These are phyloP conservation scores for Arachnopeziza araneosa DNA, from an alignment of 2,329 filamentous ascomycete genomes.

Conservation along the genomic window DNA sequence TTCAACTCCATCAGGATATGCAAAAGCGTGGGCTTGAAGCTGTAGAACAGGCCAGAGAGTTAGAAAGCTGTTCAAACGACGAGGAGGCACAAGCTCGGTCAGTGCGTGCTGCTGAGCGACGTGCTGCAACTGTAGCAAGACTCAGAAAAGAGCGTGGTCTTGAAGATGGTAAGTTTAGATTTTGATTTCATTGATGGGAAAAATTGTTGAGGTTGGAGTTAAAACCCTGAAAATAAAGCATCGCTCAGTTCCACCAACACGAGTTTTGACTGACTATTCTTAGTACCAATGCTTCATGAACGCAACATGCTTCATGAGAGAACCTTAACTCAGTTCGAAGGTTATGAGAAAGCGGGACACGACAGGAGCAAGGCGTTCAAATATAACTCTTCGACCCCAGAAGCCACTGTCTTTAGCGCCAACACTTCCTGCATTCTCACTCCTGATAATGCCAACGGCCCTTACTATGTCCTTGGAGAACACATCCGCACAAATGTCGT, in stretches of 20 bases:
- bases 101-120: conserved; percentile 8
- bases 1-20: conserved; percentile 20
- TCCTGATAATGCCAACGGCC: conserved; percentile 47
- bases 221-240: too few species aligned
- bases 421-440: conserved; percentile 44
- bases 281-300: conserved; percentile 15
- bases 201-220: too few species aligned
- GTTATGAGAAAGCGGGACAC: conserved; percentile 19
- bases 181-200: too few species aligned
- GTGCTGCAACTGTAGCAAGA: conserved; percentile 10
- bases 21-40: conserved; percentile 32
- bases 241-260: too few species aligned
- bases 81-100: conserved; percentile 7
- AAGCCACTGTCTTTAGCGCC: conserved; percentile 18
- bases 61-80: background rate
- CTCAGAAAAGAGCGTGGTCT: conserved; percentile 13
- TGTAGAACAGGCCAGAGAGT: background rate
- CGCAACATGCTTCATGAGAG: background rate
- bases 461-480: conserved; percentile 43
- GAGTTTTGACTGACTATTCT: conserved; percentile 20
- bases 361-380: conserved; percentile 27
- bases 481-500: conserved; percentile 34
- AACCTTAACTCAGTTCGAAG: conserved; percentile 7
- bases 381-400: conserved; percentile 32
- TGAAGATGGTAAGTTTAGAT: conserved; percentile 5